Evolutionary conservation across 345 rosid genomes (phyloP).

Genomic region (Gossypium turneri): DNA sequence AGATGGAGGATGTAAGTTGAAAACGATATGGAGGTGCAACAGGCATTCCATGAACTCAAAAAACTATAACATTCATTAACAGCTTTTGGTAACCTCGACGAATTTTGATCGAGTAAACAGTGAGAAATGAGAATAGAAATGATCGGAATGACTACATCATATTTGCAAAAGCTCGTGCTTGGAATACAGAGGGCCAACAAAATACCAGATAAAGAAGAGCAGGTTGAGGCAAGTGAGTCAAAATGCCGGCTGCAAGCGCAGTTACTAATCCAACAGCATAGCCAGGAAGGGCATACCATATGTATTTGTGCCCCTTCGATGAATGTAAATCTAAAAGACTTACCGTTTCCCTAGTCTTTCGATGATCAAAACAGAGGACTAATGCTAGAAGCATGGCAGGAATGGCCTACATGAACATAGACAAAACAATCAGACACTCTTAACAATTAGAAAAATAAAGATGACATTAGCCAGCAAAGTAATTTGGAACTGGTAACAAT

Average conservation of each 20-base stretch:
- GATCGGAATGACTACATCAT: neutral
- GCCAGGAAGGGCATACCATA: slow-evolving; percentile 90
- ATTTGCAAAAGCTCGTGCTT: slow-evolving; percentile 12
- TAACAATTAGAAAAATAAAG: neutral
- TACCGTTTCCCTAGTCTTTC: slow-evolving; percentile 76
- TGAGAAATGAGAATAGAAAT: neutral
- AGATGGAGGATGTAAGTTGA: neutral
- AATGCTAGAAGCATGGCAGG: slow-evolving; percentile 93
- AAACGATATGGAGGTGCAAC: neutral
- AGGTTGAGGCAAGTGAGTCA: slow-evolving; percentile 85
- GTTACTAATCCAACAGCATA: slow-evolving; percentile 73
- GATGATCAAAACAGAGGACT: slow-evolving; percentile 81
- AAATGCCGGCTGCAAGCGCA: slow-evolving; percentile 80
- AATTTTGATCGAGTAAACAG: neutral
- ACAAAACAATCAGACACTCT: slow-evolving; percentile 2
- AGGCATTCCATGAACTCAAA: neutral
- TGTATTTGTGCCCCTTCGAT: slow-evolving; percentile 78
- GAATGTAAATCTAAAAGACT: slow-evolving; percentile 56
- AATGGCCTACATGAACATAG: slow-evolving; percentile 54
- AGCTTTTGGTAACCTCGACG: neutral
- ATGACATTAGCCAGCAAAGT: neutral
- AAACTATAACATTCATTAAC: neutral
- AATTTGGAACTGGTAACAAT: neutral
- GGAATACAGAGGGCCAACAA: neutral
- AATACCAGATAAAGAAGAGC: slow-evolving; percentile 93